A percentile compares a stretch with the other conserved stretches of the same genome.
Conservation (phyloP, 2,329 filamentous ascomycete species). For the Talaromyces atroroseus region DNA sequence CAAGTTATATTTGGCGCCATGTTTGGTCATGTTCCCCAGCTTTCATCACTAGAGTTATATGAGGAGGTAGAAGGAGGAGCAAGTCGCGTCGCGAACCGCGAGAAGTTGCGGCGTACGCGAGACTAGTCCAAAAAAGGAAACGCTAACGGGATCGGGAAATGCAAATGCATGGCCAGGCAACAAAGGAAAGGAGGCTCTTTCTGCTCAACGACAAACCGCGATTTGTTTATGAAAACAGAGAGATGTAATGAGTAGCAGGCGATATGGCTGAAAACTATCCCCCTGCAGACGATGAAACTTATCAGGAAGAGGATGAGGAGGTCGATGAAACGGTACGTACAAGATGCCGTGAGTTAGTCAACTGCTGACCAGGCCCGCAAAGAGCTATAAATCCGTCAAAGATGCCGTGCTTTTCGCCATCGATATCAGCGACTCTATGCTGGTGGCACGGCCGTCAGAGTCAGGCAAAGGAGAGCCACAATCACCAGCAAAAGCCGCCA, state of each 20-base stretch:
- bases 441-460: conserved; percentile 58
- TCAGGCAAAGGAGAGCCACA: conserved; percentile 70
- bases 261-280: conserved; percentile 35
- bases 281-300: conserved; percentile 34
- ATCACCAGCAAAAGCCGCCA: conserved; percentile 71
- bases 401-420: conserved; percentile 98
- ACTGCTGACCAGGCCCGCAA: background rate
- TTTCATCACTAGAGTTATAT: no score
- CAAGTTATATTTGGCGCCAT: no score
- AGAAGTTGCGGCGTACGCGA: conserved; percentile 20
- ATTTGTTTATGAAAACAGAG: background rate
- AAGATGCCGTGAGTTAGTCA: conserved; percentile 1
- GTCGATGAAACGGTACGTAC: conserved; percentile 38
- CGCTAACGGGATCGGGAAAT: no score
- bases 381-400: conserved; percentile 88
- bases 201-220: background rate
- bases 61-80: no score
- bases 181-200: conserved; percentile 4
- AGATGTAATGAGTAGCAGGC: background rate
- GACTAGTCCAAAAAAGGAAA: background rate
- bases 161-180: conserved; percentile 19
- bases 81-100: no score
- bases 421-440: conserved; percentile 84
- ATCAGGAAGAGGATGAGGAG: conserved; percentile 45
- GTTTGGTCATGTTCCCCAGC: no score